Evolutionary conservation across 345 rosid species (phyloP).

Genomic region (Citrus australasica): DNA sequence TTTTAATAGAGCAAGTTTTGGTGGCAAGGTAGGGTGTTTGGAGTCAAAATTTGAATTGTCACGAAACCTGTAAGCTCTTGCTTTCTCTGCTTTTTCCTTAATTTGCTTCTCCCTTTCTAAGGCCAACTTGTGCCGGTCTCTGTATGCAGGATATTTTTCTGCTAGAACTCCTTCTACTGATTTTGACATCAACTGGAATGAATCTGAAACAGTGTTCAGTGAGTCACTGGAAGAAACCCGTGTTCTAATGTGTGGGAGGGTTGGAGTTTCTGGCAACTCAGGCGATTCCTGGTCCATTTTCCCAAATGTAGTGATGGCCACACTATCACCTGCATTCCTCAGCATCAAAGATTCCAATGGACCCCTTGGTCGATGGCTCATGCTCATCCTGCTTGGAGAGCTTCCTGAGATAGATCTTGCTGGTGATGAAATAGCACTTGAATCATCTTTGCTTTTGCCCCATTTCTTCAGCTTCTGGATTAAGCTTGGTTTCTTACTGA

Average conservation of each 20-base stretch:
- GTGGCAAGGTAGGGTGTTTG: slow-evolving; percentile 44
- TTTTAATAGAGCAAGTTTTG: slow-evolving; percentile 69
- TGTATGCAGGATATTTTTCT: slow-evolving; percentile 90
- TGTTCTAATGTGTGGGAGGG: slow-evolving; percentile 53
- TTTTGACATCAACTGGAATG: slow-evolving; percentile 90
- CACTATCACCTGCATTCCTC: slow-evolving; percentile 75
- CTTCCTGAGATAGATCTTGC: slow-evolving; percentile 71
- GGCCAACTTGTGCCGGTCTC: slow-evolving; percentile 89
- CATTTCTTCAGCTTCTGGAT: slow-evolving; percentile 86
- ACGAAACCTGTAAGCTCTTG: slow-evolving; percentile 68
- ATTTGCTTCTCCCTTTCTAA: slow-evolving; percentile 84
- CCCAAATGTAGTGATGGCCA: slow-evolving; percentile 88
- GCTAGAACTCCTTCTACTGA: slow-evolving; percentile 70
- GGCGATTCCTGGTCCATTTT: slow-evolving; percentile 53
- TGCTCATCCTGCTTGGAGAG: slow-evolving; percentile 74
- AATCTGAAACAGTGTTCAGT: slow-evolving; percentile 59
- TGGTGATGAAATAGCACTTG: slow-evolving; percentile 61
- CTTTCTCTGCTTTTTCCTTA: slow-evolving; percentile 78
- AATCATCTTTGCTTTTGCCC: slow-evolving; percentile 90
- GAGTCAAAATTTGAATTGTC: slow-evolving; percentile 31
- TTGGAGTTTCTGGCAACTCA: slow-evolving; percentile 57
- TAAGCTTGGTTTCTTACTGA: slow-evolving; percentile 71
- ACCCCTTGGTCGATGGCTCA: slow-evolving; percentile 61
- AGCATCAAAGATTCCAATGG: slow-evolving; percentile 90
- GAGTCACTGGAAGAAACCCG: slow-evolving; percentile 49